Evolutionary conservation across 1,284 basidiomycete genomes (phyloP).

Genomic region (Sphagnurus paluster): DNA sequence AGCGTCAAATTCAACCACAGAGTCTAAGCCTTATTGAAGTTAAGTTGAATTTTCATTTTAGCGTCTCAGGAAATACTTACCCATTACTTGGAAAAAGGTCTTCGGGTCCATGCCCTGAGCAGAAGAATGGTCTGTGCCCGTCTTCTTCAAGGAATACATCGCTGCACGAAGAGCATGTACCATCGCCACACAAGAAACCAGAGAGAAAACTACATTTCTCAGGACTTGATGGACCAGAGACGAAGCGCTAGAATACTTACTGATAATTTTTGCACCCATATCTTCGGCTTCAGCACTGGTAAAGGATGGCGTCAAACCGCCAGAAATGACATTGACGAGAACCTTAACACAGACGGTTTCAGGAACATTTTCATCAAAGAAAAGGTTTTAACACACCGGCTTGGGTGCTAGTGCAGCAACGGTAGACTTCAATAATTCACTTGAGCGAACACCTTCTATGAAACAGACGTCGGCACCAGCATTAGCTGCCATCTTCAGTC

Average conservation of each 20-base stretch:
- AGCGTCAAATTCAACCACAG: conserved; percentile 57
- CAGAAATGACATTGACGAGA: conserved; percentile 77
- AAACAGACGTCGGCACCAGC: conserved; percentile 84
- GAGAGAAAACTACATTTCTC: conserved; percentile 53
- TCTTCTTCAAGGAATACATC: conserved; percentile 73
- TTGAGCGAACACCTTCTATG: conserved; percentile 77
- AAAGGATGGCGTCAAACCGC: conserved; percentile 73
- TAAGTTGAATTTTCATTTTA: not conserved
- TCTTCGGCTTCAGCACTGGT: conserved; percentile 66
- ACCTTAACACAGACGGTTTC: conserved; percentile 37
- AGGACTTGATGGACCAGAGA: not conserved
- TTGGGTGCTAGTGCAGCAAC: conserved; percentile 69
- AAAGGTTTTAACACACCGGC: conserved; percentile 43
- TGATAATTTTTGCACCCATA: conserved; percentile 75
- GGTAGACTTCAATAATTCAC: conserved; percentile 63
- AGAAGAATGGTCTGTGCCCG: conserved; percentile 67
- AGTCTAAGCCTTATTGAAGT: conserved; percentile 43
- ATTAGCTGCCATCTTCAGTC: conserved; percentile 71
- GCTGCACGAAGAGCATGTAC: conserved; percentile 72
- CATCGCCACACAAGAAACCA: conserved; percentile 72
- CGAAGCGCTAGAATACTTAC: conserved; percentile 36
- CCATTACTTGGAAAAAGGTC: conserved; percentile 76
- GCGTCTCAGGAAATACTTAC: conserved; percentile 23
- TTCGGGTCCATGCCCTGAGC: conserved; percentile 77
- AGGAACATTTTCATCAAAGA: conserved; percentile 13